These are phyloP conservation scores for Oryza brachyantha DNA, from an alignment of 176 grass and related monocot genomes.

Conservation along the genomic window DNA sequence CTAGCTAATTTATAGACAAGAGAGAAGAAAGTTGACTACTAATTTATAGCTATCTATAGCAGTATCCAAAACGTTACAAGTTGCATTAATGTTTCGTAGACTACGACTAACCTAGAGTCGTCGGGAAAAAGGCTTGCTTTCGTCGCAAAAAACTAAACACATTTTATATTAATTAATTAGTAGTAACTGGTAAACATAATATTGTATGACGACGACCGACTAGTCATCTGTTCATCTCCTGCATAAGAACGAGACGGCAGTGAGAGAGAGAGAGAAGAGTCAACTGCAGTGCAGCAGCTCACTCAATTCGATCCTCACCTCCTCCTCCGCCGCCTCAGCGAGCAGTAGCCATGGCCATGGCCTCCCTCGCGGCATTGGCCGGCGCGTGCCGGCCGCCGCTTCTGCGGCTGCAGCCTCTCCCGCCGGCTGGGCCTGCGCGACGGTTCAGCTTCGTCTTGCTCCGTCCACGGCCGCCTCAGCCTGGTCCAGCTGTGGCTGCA, in stretches of 20 bases:
- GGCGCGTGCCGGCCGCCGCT: not conserved
- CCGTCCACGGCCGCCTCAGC: not conserved
- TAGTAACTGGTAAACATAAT: not conserved
- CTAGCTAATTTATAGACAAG: too few species aligned
- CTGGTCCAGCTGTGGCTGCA: not conserved
- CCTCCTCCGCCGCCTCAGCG: too few species aligned
- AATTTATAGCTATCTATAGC: too few species aligned
- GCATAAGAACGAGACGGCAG: too few species aligned
- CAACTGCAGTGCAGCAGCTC: not conserved
- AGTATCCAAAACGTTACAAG: too few species aligned
- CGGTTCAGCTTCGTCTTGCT: not conserved
- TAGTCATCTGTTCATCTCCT: not conserved
- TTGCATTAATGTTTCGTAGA: too few species aligned
- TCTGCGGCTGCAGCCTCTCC: not conserved
- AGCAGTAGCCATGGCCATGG: not conserved
- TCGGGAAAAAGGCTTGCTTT: not conserved
- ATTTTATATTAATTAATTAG: not conserved
- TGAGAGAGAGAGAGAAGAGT: not conserved
- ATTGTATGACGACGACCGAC: not conserved
- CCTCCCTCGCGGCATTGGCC: not conserved
- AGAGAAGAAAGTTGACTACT: too few species aligned
- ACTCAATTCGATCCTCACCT: not conserved
- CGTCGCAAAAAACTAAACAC: not conserved
- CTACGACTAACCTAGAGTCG: not conserved
- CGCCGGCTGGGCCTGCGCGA: not conserved